Percentiles rank a stretch among this genome's conserved stretches.
These are phyloP conservation scores for Pestalotiopsis sp. DNA, from an alignment of 2,329 filamentous ascomycete species.

Conservation along the genomic window DNA sequence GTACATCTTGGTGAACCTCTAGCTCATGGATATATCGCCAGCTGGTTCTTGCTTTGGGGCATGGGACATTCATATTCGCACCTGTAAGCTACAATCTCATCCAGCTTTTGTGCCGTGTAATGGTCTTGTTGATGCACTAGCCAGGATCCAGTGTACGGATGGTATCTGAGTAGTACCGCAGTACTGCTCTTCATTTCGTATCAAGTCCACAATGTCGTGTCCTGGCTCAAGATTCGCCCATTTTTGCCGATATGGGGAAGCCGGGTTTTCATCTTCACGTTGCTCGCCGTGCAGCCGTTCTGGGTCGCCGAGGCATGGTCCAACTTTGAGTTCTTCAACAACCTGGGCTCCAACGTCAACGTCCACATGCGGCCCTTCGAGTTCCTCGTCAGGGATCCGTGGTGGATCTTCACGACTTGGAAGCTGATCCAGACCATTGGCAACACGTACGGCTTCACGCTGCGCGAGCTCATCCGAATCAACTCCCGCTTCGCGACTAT, in stretches of 20 bases:
- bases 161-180: conserved; percentile 64
- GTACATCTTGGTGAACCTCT: background rate
- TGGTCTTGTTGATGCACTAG: background rate
- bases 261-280: conserved; percentile 58
- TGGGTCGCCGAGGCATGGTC: conserved; percentile 68
- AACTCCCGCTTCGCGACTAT: conserved; percentile 67
- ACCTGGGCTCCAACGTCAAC: conserved; percentile 51
- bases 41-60: background rate
- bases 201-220: conserved; percentile 66
- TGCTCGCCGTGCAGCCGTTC: conserved; percentile 62
- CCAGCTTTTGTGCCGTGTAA: background rate
- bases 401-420: conserved; percentile 66
- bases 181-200: conserved; percentile 65
- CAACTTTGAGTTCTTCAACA: conserved; percentile 66
- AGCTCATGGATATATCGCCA: background rate
- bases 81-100: background rate
- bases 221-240: conserved; percentile 68
- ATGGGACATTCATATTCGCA: conserved; percentile 3
- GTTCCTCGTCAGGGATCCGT: conserved; percentile 64
- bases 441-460: conserved; percentile 6
- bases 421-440: conserved; percentile 62
- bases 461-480: conserved; percentile 48
- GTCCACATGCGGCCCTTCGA: conserved; percentile 58
- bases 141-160: conserved; percentile 53
- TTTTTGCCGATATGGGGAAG: conserved; percentile 54